These are phyloP conservation scores for Alternaria ethzedia DNA, from an alignment of 2,329 filamentous ascomycete species.

Conservation along the genomic window DNA sequence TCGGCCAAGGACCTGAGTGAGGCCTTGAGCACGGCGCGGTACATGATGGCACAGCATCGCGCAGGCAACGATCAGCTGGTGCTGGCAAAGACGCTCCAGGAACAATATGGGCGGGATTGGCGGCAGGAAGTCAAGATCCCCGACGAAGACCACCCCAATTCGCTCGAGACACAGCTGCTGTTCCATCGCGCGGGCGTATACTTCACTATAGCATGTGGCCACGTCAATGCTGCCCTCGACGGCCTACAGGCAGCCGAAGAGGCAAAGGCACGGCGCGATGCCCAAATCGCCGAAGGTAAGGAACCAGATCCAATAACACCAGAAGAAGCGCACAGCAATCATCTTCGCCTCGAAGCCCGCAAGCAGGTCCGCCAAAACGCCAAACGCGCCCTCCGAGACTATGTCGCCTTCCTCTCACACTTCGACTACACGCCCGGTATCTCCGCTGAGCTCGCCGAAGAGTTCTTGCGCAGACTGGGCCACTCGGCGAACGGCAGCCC, in stretches of 20 bases:
- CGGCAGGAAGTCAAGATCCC: constrained; percentile 59
- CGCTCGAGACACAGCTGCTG: constrained; percentile 74
- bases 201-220: constrained; percentile 71
- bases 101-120: constrained; percentile 53
- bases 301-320: constrained; percentile 46
- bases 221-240: constrained; percentile 65
- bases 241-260: constrained; percentile 52
- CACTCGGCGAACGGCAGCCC: constrained; percentile 22
- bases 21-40: constrained; percentile 64
- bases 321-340: constrained; percentile 57
- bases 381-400: constrained; percentile 78
- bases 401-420: constrained; percentile 71
- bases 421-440: constrained; percentile 81
- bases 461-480: constrained; percentile 52
- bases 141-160: constrained; percentile 73
- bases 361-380: constrained; percentile 76
- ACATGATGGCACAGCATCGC: constrained; percentile 61
- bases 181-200: constrained; percentile 79
- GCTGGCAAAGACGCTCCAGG: constrained; percentile 54
- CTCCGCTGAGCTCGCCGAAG: constrained; percentile 64
- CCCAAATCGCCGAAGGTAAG: constrained; percentile 32
- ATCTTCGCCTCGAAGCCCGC: constrained; percentile 63
- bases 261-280: constrained; percentile 33
- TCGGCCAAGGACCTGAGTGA: constrained; percentile 73
- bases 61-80: constrained; percentile 60